Conservation (phyloP, 352 stramenopile genomes). For the Elongisporangium undulatum region DNA sequence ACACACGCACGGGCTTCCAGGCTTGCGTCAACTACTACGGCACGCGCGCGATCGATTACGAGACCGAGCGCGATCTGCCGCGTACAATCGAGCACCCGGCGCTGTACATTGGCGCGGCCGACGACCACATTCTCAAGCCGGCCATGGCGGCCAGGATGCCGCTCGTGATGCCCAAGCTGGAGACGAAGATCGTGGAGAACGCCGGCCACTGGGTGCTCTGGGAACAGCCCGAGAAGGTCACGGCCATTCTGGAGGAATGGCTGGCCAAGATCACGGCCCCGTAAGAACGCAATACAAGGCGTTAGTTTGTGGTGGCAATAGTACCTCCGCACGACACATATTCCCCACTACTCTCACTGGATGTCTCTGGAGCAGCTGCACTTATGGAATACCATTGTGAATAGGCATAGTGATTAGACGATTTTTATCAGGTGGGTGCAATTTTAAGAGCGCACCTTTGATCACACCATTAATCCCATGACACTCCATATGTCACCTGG, state of each 20-base stretch:
- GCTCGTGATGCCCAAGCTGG: conserved; percentile 21
- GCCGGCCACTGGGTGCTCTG: conserved; percentile 41
- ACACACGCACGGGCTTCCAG: conserved; percentile 27
- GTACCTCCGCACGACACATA: too few relatives aligned
- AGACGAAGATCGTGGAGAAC: conserved; percentile 26
- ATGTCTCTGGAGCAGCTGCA: too few relatives aligned
- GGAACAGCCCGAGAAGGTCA: conserved; percentile 24
- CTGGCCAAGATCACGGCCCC: conserved; percentile 10
- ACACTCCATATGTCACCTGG: too few relatives aligned
- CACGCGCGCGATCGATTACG: conserved; percentile 36
- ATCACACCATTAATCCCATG: too few relatives aligned
- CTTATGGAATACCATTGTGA: too few relatives aligned
- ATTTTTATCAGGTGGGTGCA: too few relatives aligned
- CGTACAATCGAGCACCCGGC: conserved; percentile 20
- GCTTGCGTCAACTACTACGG: conserved; percentile 32
- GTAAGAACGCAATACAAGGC: too few relatives aligned
- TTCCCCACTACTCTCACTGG: too few relatives aligned
- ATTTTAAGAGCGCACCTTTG: too few relatives aligned
- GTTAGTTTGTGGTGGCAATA: too few relatives aligned
- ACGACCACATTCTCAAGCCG: conserved; percentile 30
- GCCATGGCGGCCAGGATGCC: conserved; percentile 37
- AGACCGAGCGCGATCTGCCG: conserved; percentile 19
- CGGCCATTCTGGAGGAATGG: conserved; percentile 17
- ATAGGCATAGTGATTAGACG: too few relatives aligned
- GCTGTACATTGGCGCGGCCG: conserved; percentile 36